These are phyloP conservation scores for Shiraia sp. DNA, from an alignment of 2,329 filamentous ascomycete species.

Conservation along the genomic window DNA sequence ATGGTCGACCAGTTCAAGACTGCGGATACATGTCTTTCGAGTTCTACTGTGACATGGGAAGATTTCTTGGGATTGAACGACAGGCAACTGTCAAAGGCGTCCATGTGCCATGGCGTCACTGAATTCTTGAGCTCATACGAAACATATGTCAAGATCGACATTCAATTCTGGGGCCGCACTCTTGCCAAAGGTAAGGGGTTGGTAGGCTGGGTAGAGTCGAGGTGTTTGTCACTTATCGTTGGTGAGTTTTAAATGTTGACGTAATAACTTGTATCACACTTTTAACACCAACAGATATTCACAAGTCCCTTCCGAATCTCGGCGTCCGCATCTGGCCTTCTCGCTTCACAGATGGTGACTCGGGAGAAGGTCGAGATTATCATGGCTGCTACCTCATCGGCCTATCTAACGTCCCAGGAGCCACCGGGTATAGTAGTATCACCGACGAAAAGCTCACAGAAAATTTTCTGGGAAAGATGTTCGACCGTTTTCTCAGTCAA, in stretches of 20 bases:
- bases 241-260: constrained; percentile 49
- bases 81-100: background rate
- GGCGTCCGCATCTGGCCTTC: constrained; percentile 66
- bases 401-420: constrained; percentile 40
- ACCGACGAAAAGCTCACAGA: constrained; percentile 51
- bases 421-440: background rate
- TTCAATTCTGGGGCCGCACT: constrained; percentile 68
- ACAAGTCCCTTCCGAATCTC: constrained; percentile 56
- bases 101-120: constrained; percentile 5
- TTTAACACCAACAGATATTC: constrained; percentile 54
- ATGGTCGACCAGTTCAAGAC: constrained; percentile 57
- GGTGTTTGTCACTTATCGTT: constrained; percentile 61
- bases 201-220: constrained; percentile 67
- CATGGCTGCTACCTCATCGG: constrained; percentile 67
- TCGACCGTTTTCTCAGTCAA: constrained; percentile 43
- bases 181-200: constrained; percentile 58
- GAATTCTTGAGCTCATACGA: constrained; percentile 59
- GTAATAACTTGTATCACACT: background rate
- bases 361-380: constrained; percentile 51
- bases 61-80: constrained; percentile 21
- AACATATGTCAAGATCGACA: constrained; percentile 63
- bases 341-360: constrained; percentile 52
- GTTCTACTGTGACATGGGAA: constrained; percentile 33
- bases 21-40: constrained; percentile 49
- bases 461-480: constrained; percentile 46